Evolutionary conservation across 768 basidiomycete genomes (phyloP), one percentile per base, ranked within the genome.

Genomic region (Cubamyces sp.): DNA sequence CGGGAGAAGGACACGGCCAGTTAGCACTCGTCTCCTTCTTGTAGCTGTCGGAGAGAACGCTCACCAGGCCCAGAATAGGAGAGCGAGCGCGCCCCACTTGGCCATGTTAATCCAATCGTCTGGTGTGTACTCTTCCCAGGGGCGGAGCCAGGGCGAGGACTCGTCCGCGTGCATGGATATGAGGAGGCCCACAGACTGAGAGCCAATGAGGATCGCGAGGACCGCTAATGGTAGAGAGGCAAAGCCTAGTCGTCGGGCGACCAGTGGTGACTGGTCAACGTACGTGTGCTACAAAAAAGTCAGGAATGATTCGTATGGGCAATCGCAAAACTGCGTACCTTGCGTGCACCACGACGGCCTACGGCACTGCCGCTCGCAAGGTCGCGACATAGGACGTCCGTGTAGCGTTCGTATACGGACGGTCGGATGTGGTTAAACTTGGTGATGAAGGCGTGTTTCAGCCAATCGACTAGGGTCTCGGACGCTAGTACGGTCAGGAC

Each of bases 391-490:
- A 99, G 82, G 0, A 99, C 94, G 68, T 99, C 97, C 3, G 89
- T 92, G 73, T 94, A 99, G 16, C 96, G 84, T 65, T 94, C 94
- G 67, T 98, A 99, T 2, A 98, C 94, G 0, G 90, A 91, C 0
- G 95, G 94, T 0, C 96, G 87, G 49, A 99, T 96, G 70, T 98
- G 96, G 68, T 99, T 99, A 79, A 98, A 98, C 74, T 99, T 99
- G 53, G 96, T 96, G 69, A 99, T 98, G 77, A 98, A 99, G 11
- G 96, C 96, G 70, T 99, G 97, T 74, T 99, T 99, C 53, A 98
- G 81, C 96, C 96, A 99, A 73, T 99, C 97, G 12, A 99, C 97
- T 14, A 91, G 74, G 83, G 93, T 91, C 74, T 99, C 97, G 2
- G 94, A 96, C 4, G 87, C 70, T 74, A 98, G 81, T 3, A 99